Base-by-base conservation (phyloP, 2,329 filamentous ascomycete genomes). In the Septoria petroselini region DNA sequence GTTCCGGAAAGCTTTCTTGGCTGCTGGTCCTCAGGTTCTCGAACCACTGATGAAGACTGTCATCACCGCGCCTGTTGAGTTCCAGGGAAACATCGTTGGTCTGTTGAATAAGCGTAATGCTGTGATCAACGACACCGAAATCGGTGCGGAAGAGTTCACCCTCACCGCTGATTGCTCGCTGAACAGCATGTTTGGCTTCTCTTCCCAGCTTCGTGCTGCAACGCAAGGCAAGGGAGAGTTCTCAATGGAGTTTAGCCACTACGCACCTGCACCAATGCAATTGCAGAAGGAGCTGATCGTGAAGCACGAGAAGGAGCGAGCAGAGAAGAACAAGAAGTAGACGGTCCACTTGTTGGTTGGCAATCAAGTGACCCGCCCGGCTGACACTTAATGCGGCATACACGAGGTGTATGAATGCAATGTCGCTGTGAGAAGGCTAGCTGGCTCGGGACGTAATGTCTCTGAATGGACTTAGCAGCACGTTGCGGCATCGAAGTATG, bases 181-280 rank as follows among this genome's bases (percentile, higher is more conserved):
- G 68, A 95, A 97, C 70, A 83, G 85, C 69, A 98, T 98, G 93
- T 98, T 98, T 69, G 93, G 93, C 57, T 97, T 98, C 75, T 91
- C 85, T 65, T 88, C 85, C 34, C 88, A 95, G 72, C 73, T 98
- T 60, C 82, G 93, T 62, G 93, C 93, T 11, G 88, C 91, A 17
- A 97, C 91, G 2, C 93, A 98, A 75, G 93, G 93, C 55, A 98
- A 98, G 79, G 93, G 93, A 64, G 93, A 98, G 75, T 98, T 96
- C 68, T 86, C 81, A 64, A 97, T 98, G 93, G 93, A 98, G 73
- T 98, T 98, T 66, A 93, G 87, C 71, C 93, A 97, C 74, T 98
- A 98, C 65, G 83, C 87, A 44, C 78, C 89, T 43, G 89, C 93
- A 52, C 86, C 91, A 41, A 82, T 83, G 63, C 91, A 97, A 68